A percentile compares a stretch with the other conserved stretches of the same genome.
These are phyloP conservation scores for Coelastrella sp. DNA, from an alignment of 139 green algal genomes.

Conservation along the genomic window DNA sequence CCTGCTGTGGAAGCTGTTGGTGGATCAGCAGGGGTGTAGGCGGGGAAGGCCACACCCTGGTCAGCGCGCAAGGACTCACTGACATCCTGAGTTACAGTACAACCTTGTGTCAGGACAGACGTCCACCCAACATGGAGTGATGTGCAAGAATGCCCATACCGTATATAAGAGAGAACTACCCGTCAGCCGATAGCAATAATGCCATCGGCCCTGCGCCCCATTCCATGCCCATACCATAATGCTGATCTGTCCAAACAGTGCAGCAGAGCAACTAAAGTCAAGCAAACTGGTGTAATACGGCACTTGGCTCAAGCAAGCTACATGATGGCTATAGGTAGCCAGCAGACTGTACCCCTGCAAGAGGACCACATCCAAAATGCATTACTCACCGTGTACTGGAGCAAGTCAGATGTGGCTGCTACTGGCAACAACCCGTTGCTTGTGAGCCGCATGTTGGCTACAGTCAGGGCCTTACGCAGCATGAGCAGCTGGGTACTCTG, in stretches of 20 bases:
- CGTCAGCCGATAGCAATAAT: too few species aligned
- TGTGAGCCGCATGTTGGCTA: conserved; percentile 26
- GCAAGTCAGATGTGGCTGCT: background rate
- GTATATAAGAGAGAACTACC: too few species aligned
- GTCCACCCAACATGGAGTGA: background rate
- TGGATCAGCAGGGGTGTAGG: conserved; percentile 1
- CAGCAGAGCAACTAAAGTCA: too few species aligned
- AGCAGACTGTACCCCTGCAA: background rate
- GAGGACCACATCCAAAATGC: background rate
- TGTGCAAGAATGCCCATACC: background rate
- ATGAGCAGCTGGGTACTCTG: background rate
- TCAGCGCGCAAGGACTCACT: background rate
- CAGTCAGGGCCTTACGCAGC: conserved; percentile 32
- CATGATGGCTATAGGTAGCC: background rate
- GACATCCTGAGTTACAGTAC: background rate
- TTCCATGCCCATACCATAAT: too few species aligned
- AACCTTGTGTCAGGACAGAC: too few species aligned
- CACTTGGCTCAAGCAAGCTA: too few species aligned
- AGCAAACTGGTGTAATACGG: too few species aligned
- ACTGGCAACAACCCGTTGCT: conserved; percentile 12
- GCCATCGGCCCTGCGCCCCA: too few species aligned
- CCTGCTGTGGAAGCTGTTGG: background rate
- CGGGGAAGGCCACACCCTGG: background rate
- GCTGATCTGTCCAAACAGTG: too few species aligned
- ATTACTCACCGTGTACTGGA: background rate